Base-by-base conservation (phyloP, 1,284 basidiomycete genomes). In the Leccinum fallax region DNA sequence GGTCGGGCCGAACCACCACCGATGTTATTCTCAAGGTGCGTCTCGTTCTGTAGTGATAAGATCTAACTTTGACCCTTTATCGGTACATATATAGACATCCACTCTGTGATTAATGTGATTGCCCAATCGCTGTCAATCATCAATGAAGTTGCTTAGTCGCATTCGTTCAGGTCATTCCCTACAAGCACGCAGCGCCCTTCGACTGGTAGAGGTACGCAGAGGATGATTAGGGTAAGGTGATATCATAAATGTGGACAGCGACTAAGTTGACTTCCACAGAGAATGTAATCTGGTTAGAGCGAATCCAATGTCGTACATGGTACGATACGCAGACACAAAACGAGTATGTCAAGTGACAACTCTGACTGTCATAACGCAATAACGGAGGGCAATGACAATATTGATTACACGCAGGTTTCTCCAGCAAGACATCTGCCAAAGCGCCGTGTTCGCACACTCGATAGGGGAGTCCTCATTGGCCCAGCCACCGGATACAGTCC, bases 341-440 rank as follows among this genome's bases (percentile, higher is more conserved):
- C 21, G 5, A 43, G 3, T 19, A 11, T 43, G 5, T 9, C 40
- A 15, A 6, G 46, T 21, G n/a, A 26, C 16, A 8, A 48, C 38
- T 48, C 19, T 46, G 46, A 26, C 16, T 5, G 28, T 51, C 28
- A 9, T 9, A 30, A 30, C 30, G 30, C 30, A 30, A 24, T 13
- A 34, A 46, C 26, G 19, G 5, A 43, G 16, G 19, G 13, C 19
- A 10, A 38, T 53, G 53, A n/a, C 10, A 11, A 30, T 21, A 24
- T 30, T 7, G 24, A 48, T 52, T 43, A 71, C 57, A 57, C 24
- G 24, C 67, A 72, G 36, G 16, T 54, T 53, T 69, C 63, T 43
- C 49, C 53, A 19, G 51, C 34, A 38, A 61, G 24, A 28, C 63
- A 66, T 49, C 71, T 68, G 16, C 61, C 63, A 52, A 75, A 71